Conservation (phyloP, 2,329 filamentous ascomycete genomes). For the Ambrosiella beaveri region DNA sequence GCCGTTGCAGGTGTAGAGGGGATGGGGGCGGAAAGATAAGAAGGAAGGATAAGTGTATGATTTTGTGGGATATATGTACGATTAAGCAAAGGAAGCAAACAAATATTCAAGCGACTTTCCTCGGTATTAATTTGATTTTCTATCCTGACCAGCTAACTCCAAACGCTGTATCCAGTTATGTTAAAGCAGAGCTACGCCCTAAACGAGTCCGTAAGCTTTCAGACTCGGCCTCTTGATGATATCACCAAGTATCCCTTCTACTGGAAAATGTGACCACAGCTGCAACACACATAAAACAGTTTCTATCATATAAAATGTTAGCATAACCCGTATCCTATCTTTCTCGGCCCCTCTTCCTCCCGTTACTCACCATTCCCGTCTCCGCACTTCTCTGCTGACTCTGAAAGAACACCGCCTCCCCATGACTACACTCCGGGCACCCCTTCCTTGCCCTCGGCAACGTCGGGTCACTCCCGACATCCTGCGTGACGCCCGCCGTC, state of each 20-base stretch:
- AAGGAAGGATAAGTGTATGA: not conserved
- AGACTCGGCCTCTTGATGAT: not conserved
- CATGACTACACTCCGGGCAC: constrained; percentile 71
- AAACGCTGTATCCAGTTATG: no score
- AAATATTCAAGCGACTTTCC: no score
- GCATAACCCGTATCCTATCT: not conserved
- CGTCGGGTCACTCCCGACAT: constrained; percentile 95
- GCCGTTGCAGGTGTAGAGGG: constrained; percentile 41
- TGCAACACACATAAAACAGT: constrained; percentile 87
- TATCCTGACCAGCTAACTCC: no score
- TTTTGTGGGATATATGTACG: no score
- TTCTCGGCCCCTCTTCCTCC: not conserved
- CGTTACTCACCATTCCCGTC: constrained; percentile 77
- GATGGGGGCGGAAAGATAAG: constrained; percentile 4
- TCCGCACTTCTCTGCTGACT: constrained; percentile 93
- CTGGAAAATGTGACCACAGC: constrained; percentile 75
- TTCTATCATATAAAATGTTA: constrained; percentile 36
- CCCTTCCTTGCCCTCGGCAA: constrained; percentile 75
- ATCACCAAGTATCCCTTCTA: constrained; percentile 18
- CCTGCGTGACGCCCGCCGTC: constrained; percentile 91
- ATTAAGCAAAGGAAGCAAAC: no score
- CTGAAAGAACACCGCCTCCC: constrained; percentile 95
- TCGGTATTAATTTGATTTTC: no score
- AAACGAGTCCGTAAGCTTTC: not conserved
- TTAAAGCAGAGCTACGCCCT: no score